phyloP scores from a whole-genome alignment of 768 basidiomycete species.

The Termitomyces heimii region DNA sequence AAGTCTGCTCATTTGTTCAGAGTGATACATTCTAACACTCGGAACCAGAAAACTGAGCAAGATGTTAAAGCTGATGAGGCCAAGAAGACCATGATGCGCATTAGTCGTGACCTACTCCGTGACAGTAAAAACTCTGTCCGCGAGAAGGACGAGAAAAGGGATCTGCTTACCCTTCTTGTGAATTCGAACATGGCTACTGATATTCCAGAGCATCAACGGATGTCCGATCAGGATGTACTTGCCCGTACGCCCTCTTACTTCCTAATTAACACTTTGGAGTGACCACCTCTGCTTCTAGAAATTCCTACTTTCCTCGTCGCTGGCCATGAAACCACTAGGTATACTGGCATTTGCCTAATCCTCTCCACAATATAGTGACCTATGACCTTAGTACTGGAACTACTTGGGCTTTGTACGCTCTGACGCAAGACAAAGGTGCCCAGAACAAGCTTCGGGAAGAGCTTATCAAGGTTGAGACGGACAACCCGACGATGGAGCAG shows the following conservation, averaged over 20 bases:
- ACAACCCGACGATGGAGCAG: slow-evolving; percentile 65
- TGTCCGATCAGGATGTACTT: slow-evolving; percentile 16
- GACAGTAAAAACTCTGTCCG: slow-evolving; percentile 33
- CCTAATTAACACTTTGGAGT: not conserved
- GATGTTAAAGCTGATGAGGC: slow-evolving; percentile 16
- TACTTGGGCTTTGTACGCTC: slow-evolving; percentile 55
- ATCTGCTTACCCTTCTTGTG: slow-evolving; percentile 40
- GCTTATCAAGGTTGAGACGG: slow-evolving; percentile 41
- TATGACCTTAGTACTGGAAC: slow-evolving; percentile 30
- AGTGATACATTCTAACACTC: not conserved
- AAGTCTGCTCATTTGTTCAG: slow-evolving; percentile 5
- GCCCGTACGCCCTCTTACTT: slow-evolving; percentile 5
- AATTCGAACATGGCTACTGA: slow-evolving; percentile 51
- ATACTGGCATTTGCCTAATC: not conserved
- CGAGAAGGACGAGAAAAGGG: slow-evolving; percentile 26
- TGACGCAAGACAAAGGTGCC: slow-evolving; percentile 40
- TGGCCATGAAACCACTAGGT: slow-evolving; percentile 44
- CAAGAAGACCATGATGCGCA: slow-evolving; percentile 29
- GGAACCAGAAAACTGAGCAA: slow-evolving; percentile 13
- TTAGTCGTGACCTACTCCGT: slow-evolving; percentile 34
- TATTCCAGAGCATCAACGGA: slow-evolving; percentile 13
- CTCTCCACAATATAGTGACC: not conserved
- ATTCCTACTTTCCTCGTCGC: slow-evolving; percentile 45
- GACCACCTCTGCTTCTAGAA: slow-evolving; percentile 23
- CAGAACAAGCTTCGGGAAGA: slow-evolving; percentile 59